Evolutionary conservation across 1,139 yeast species (phyloP), one percentile per base, ranked within the genome.

Genomic region (Hemisphaericaspora lyxosophila): DNA sequence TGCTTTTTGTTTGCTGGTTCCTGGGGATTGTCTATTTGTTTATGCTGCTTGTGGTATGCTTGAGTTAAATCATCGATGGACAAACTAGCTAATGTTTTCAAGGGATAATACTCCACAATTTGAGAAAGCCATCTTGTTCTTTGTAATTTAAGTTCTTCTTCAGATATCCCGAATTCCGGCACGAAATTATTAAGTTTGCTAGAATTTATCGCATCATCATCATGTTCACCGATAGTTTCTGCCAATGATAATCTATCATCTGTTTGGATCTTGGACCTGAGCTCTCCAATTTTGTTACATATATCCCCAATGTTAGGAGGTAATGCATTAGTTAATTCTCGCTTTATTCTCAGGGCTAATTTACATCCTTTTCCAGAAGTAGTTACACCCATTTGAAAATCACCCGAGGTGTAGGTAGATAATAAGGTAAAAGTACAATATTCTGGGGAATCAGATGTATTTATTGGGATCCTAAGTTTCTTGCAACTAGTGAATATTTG

Each of bases 341-440:
- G 67, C 51, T 81, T 83, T 52, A 90, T 75, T 47, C 96, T 70
- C 41, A 82, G 78, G 1, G 96, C 95, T 40, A 90, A 66, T 43
- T 88, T 79, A 62, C 97, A 90, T 2, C 97, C 97, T 59, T 85
- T 85, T 0, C 97, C 96, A 26, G 81, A 76, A 0, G 97, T 90
- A 7, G 94, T 81, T 5, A 90, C 80, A 0, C 96, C 95, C 36
- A 90, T 52, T 58, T 86, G 94, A 60, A 90, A 79, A 44, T 78
- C 81, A 2, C 95, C 95, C 39, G 82, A 80, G 1, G 67, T 63
- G 54, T 76, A 78, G 0, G 92, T 79, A 0, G 97, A 86, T 26
- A 88, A 66, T 41, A 89, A 58, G 0, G 94, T 79, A 56, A 90
- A 90, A 0, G 90, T 78, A 40, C 95, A 85, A 27, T 73, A 68